These are phyloP conservation scores for Globisporangium paroecandrum DNA, from an alignment of 352 stramenopile species.

Conservation along the genomic window DNA sequence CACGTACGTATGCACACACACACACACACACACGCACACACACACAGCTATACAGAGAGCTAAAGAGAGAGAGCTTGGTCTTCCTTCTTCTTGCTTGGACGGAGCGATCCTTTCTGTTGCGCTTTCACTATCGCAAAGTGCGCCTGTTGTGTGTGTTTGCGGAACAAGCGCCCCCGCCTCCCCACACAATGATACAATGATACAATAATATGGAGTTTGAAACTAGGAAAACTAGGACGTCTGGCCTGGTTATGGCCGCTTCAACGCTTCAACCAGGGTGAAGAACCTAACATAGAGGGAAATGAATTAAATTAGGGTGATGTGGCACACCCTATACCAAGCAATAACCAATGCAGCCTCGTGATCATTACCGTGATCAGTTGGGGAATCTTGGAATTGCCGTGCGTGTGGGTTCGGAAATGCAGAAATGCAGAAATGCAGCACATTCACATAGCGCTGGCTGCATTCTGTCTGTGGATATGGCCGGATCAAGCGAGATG, in stretches of 20 bases:
- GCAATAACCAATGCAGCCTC: not conserved
- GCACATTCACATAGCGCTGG: not conserved
- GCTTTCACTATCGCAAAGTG: conserved; percentile 8
- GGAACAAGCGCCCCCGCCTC: not conserved
- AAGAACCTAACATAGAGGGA: not conserved
- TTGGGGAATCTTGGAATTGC: not conserved
- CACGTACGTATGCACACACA: not conserved
- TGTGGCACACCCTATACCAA: not conserved
- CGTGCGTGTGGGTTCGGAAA: too few relatives aligned
- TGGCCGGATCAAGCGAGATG: not conserved
- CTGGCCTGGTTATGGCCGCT: not conserved
- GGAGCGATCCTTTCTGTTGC: conserved; percentile 8
- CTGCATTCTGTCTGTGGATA: not conserved
- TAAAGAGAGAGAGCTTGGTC: not conserved
- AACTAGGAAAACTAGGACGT: not conserved
- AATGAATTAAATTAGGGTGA: not conserved
- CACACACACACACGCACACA: not conserved
- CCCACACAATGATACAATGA: not conserved
- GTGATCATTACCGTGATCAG: not conserved
- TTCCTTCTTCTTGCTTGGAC: conserved; percentile 4
- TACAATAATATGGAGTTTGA: not conserved
- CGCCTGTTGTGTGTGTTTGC: not conserved
- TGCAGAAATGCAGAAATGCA: too few relatives aligned
- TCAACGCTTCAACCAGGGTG: not conserved
- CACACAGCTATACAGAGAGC: not conserved